Evolutionary conservation across 2,329 filamentous ascomycete species (phyloP).

Genomic region (Neurospora crassa): DNA sequence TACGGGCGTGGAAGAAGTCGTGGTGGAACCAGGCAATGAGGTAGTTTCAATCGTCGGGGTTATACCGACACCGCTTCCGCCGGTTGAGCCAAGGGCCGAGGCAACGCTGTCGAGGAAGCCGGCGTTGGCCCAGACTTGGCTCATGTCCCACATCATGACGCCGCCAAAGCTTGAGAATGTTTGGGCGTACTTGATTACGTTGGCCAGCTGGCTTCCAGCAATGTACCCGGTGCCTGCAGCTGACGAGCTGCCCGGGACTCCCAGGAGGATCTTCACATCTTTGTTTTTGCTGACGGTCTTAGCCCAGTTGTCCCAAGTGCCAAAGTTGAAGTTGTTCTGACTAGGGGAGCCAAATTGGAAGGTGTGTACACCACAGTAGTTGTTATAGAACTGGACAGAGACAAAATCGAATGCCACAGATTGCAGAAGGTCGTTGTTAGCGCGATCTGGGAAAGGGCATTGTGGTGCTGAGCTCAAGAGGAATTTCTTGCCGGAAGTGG

Average conservation of each 20-base stretch:
- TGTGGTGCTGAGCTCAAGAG: slow-evolving; percentile 59
- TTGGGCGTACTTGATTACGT: slow-evolving; percentile 44
- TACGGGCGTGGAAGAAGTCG: neutral
- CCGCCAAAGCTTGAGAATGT: slow-evolving; percentile 53
- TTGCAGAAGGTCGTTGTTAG: slow-evolving; percentile 47
- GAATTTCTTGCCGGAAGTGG: slow-evolving; percentile 40
- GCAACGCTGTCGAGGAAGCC: slow-evolving; percentile 43
- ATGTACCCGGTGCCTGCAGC: slow-evolving; percentile 51
- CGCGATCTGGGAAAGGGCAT: slow-evolving; percentile 55
- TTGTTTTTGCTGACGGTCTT: slow-evolving; percentile 45
- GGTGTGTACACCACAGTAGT: slow-evolving; percentile 50
- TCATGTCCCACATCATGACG: slow-evolving; percentile 57
- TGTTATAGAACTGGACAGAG: slow-evolving; percentile 61
- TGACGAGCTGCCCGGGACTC: slow-evolving; percentile 45
- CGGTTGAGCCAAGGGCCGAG: slow-evolving; percentile 20
- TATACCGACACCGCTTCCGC: slow-evolving; percentile 4
- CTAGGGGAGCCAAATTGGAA: slow-evolving; percentile 34
- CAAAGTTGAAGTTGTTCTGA: slow-evolving; percentile 51
- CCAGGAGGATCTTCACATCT: slow-evolving; percentile 51
- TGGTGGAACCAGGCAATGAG: neutral
- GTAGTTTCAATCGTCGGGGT: slow-evolving; percentile 3
- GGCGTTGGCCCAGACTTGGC: slow-evolving; percentile 46
- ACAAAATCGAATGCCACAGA: slow-evolving; percentile 49
- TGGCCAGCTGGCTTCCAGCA: slow-evolving; percentile 32
- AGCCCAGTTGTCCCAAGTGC: slow-evolving; percentile 58